Percentiles rank a stretch among this genome's conserved stretches.
Evolutionary conservation across 192 early-diverging fungal genomes (phyloP).

Genomic region (Diversispora epigaea): DNA sequence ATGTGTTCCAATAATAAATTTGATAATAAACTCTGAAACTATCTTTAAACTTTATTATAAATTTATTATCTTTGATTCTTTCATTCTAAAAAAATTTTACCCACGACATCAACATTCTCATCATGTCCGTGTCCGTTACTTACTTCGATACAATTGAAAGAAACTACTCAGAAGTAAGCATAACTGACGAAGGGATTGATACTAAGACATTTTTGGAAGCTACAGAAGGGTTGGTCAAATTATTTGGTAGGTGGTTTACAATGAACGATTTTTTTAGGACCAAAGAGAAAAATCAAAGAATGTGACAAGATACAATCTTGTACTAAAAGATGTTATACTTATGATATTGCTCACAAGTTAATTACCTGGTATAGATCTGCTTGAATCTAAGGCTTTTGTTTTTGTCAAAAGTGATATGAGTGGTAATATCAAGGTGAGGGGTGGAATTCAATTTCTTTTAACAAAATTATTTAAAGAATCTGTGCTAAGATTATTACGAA

Average conservation of each 20-base stretch:
- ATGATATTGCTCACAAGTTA: neutral
- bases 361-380: conserved; percentile 49
- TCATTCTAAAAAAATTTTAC: too few species aligned
- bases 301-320: neutral
- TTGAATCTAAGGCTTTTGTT: conserved; percentile 72
- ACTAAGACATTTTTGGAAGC: conserved; percentile 78
- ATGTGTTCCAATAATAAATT: too few species aligned
- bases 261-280: too few species aligned
- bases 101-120: neutral
- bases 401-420: conserved; percentile 91
- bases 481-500: conserved; percentile 16
- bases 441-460: neutral
- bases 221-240: conserved; percentile 69
- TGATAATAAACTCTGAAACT: too few species aligned
- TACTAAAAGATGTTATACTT: neutral
- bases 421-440: conserved; percentile 80
- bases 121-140: conserved; percentile 18
- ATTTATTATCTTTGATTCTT: too few species aligned
- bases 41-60: too few species aligned
- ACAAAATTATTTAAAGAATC: conserved; percentile 4
- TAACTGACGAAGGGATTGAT: conserved; percentile 67
- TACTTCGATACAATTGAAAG: conserved; percentile 66
- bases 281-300: neutral
- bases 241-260: conserved; percentile 59
- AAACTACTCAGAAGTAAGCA: conserved; percentile 66